Evolutionary conservation across 2,329 filamentous ascomycete genomes (phyloP), one percentile per base, ranked within the genome.

Genomic region (Clarireedia monteithiana): DNA sequence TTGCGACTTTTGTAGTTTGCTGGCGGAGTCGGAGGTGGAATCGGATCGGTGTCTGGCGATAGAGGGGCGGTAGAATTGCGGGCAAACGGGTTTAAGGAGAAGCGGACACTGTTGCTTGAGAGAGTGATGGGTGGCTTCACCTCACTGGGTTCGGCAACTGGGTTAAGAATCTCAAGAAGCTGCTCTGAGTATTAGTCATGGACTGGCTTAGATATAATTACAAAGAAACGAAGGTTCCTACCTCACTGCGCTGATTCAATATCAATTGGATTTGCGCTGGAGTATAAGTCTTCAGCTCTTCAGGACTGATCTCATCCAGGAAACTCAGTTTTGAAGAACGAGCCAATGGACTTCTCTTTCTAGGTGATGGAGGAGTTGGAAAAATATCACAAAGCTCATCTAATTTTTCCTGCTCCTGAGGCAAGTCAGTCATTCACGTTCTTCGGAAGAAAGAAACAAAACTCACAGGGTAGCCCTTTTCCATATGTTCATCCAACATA

Each of bases 181-280:
- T 54, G 14, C 5, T 34, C 14, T 14, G 20, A 6, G 12, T 39
- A 15, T 53, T 12, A 53, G 51, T 34, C 9, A 4, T 40, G 39
- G 45, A 6, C 4, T 34, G n/a, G 15, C 15, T 20, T 4, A 46
- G 10, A 23, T 34, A 56, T 17, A 36, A 14, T 12, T n/a, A 34
- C 12, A 10, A 14, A n/a, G 30, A 24, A 9, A 7, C 6, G 27
- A n/a, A 14, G 10, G 3, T 12, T 64, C 72, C 59, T 67, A 80
- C 80, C 46, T 77, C 65, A 58, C 76, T 71, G 49, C 78, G 73
- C 62, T 83, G 80, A 38, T 68, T 62, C n/a, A 82, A 64, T 23
- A 83, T 71, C 2, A 57, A 71, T 15, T 67, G 67, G 2, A 83
- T 60, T 61, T 84, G 78, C 5, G 70, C 67, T 1, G 74, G 73